phyloP scores from a whole-genome alignment of 2,329 filamentous ascomycete species.

The Xylaria sp. region DNA sequence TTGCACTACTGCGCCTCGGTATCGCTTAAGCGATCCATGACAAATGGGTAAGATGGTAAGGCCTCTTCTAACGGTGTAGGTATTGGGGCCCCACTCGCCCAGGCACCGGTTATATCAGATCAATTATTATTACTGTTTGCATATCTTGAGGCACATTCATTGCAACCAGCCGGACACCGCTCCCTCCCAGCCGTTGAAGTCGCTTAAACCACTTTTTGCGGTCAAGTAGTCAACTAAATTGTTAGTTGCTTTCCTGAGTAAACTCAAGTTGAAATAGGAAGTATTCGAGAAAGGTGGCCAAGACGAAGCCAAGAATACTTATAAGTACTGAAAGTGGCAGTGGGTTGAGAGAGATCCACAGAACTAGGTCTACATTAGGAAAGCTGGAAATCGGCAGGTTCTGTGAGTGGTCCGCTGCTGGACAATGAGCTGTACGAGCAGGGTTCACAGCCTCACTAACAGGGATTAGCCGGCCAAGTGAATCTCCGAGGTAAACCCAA shows the following conservation, averaged over 20 bases:
- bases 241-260: neutral
- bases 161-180: neutral
- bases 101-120: conserved; percentile 1
- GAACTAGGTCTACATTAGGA: conserved; percentile 1
- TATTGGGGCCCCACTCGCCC: neutral
- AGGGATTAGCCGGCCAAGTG: conserved; percentile 22
- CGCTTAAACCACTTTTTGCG: neutral
- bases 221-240: neutral
- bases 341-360: too few relatives aligned
- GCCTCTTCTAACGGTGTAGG: neutral
- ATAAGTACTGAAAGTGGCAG: too few relatives aligned
- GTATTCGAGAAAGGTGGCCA: conserved; percentile 1
- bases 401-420: conserved; percentile 20
- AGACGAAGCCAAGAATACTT: neutral
- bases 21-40: conserved; percentile 1
- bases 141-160: neutral
- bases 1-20: conserved; percentile 7
- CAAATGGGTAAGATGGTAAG: conserved; percentile 9
- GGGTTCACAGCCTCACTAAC: conserved; percentile 34
- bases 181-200: neutral
- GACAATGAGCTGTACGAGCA: conserved; percentile 13
- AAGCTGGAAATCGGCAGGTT: neutral
- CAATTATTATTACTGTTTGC: neutral
- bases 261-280: neutral
- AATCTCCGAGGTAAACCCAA: conserved; percentile 18